Conservation (phyloP, 352 stramenopile species). For the Pythium angustatum region DNA sequence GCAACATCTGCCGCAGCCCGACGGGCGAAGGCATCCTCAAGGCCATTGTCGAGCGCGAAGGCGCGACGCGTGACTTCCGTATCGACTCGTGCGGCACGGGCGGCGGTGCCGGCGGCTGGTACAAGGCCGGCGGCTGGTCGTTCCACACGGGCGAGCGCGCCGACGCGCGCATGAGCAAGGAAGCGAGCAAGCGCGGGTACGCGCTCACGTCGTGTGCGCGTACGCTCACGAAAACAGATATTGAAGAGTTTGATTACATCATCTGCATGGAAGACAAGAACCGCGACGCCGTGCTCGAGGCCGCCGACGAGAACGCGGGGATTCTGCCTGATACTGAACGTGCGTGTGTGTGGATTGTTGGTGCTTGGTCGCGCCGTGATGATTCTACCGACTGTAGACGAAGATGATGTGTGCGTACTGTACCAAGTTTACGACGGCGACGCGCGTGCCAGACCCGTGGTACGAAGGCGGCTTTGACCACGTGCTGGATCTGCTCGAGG, state of each 20-base stretch:
- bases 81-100: conserved; percentile 89
- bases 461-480: conserved; percentile 91
- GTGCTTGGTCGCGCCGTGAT: no score
- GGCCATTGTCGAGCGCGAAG: conserved; percentile 53
- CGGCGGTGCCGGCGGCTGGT: conserved; percentile 80
- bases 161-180: conserved; percentile 83
- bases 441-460: conserved; percentile 77
- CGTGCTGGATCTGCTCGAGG: conserved; percentile 88
- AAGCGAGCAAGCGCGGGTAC: conserved; percentile 84
- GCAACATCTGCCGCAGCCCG: conserved; percentile 89
- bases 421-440: conserved; percentile 57
- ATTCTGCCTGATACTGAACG: conserved; percentile 13
- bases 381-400: conserved; percentile 35
- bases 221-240: conserved; percentile 65
- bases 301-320: conserved; percentile 66
- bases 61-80: conserved; percentile 39
- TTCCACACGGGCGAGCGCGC: conserved; percentile 87
- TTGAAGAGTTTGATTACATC: conserved; percentile 87
- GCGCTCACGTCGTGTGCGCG: conserved; percentile 77
- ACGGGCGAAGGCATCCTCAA: conserved; percentile 85
- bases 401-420: conserved; percentile 87
- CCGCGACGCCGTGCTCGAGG: conserved; percentile 75
- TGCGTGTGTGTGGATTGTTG: conserved; percentile 12
- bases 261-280: conserved; percentile 91
- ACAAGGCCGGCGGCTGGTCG: conserved; percentile 70